Evolutionary conservation across 140 eudicot species (phyloP).

Genomic region (Stevia rebaudiana): DNA sequence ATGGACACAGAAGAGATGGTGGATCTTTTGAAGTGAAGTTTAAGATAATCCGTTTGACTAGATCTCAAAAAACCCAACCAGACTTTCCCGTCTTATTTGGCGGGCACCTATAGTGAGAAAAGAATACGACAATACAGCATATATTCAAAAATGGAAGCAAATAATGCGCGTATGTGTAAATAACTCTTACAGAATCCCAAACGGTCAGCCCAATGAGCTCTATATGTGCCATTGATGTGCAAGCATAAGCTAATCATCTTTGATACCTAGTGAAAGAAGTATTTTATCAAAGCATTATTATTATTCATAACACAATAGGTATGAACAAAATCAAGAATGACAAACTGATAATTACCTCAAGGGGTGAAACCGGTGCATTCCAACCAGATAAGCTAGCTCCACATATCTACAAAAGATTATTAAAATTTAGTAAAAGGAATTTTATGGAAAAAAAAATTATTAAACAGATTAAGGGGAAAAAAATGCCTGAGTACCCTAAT

Average conservation of each 20-base stretch:
- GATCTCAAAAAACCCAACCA: neutral
- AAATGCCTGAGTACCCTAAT: conserved; percentile 46
- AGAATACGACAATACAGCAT: neutral
- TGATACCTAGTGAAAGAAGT: conserved; percentile 46
- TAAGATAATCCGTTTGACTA: neutral
- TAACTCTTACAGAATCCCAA: conserved; percentile 81
- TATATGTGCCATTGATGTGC: conserved; percentile 88
- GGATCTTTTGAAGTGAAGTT: neutral
- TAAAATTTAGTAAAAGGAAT: conserved; percentile 27
- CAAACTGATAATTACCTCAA: conserved; percentile 47
- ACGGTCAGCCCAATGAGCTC: conserved; percentile 94
- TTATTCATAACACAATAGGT: neutral
- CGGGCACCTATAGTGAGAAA: neutral
- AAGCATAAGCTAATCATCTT: conserved; percentile 44
- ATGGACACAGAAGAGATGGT: neutral
- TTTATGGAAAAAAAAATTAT: neutral
- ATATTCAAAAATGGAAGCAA: conserved; percentile 12
- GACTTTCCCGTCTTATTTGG: neutral
- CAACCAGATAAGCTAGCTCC: conserved; percentile 84
- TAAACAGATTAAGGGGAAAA: conserved; percentile 7
- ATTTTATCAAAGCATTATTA: neutral
- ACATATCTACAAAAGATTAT: conserved; percentile 56
- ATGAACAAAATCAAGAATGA: neutral
- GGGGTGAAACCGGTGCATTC: conserved; percentile 86
- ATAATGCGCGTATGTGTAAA: neutral